Evolutionary conservation across 176 grass and related monocot species (phyloP).

Genomic region (Chloris gayana): DNA sequence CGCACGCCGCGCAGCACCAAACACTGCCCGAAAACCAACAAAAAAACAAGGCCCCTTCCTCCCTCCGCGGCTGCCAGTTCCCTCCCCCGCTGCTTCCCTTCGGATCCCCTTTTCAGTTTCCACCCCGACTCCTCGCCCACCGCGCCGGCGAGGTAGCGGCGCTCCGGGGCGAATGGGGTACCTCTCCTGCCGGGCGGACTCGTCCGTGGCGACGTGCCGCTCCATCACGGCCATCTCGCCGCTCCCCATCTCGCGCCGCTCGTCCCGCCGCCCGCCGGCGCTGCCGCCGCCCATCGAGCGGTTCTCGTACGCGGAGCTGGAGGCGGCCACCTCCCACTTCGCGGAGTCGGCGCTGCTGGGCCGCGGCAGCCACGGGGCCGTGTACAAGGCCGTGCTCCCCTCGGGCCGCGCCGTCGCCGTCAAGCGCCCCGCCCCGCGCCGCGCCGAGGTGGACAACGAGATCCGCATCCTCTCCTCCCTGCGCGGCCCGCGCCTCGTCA

Average conservation of each 20-base stretch:
- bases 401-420: constrained; percentile 81
- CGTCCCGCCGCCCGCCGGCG: neutral
- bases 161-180: constrained; percentile 65
- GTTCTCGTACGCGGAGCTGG: constrained; percentile 80
- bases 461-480: constrained; percentile 85
- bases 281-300: constrained; percentile 36
- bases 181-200: constrained; percentile 96
- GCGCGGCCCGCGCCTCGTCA: constrained; percentile 77
- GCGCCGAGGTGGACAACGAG: constrained; percentile 98
- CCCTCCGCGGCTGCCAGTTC: neutral
- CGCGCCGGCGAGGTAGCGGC: neutral
- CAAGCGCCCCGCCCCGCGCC: constrained; percentile 88
- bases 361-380: constrained; percentile 87
- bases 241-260: constrained; percentile 44
- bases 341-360: constrained; percentile 76
- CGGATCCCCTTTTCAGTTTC: neutral
- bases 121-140: neutral
- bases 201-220: constrained; percentile 79
- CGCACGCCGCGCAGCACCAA: neutral
- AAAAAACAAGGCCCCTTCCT: neutral
- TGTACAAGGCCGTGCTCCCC: constrained; percentile 88
- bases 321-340: constrained; percentile 80
- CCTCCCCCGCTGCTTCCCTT: neutral
- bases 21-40: neutral
- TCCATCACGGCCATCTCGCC: constrained; percentile 84